phyloP scores from a whole-genome alignment of 1,284 basidiomycete genomes.

The Austroboletus niveus region DNA sequence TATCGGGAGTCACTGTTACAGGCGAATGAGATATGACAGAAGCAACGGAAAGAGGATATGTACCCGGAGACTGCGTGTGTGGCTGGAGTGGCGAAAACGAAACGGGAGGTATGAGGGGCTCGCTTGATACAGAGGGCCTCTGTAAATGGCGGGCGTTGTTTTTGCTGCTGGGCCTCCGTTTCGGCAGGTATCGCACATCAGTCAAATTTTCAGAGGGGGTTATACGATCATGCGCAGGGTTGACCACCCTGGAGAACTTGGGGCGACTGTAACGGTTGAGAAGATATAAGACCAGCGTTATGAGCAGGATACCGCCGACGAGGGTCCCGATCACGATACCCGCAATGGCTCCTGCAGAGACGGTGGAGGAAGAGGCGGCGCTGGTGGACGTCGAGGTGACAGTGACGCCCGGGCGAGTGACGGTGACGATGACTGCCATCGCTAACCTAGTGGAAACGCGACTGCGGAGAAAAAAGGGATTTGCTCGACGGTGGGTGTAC shows the following conservation, averaged over 20 bases:
- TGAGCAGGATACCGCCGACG: conserved; percentile 16
- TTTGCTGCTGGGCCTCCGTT: background rate
- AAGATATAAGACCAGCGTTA: conserved; percentile 16
- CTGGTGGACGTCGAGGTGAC: conserved; percentile 4
- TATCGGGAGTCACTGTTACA: background rate
- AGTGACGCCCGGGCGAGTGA: background rate
- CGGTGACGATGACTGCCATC: conserved; percentile 3
- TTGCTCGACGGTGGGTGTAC: background rate
- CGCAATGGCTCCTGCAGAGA: conserved; percentile 13
- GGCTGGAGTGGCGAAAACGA: conserved; percentile 9
- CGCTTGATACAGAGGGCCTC: no score
- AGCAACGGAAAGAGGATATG: background rate
- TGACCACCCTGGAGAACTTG: conserved; percentile 20
- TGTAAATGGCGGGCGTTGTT: no score
- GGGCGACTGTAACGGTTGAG: conserved; percentile 8
- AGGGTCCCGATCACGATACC: conserved; percentile 26
- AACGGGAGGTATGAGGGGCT: conserved; percentile 21
- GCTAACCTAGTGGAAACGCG: background rate
- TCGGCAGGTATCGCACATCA: background rate
- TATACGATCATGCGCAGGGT: conserved; percentile 6
- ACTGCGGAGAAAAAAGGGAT: background rate
- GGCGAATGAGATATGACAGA: background rate
- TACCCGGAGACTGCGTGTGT: background rate
- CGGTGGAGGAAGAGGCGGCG: background rate
- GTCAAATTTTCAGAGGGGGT: background rate